Percentiles rank a stretch among this genome's conserved stretches.
These are phyloP conservation scores for Silene latifolia DNA, from an alignment of 148 eudicot species.

Conservation along the genomic window DNA sequence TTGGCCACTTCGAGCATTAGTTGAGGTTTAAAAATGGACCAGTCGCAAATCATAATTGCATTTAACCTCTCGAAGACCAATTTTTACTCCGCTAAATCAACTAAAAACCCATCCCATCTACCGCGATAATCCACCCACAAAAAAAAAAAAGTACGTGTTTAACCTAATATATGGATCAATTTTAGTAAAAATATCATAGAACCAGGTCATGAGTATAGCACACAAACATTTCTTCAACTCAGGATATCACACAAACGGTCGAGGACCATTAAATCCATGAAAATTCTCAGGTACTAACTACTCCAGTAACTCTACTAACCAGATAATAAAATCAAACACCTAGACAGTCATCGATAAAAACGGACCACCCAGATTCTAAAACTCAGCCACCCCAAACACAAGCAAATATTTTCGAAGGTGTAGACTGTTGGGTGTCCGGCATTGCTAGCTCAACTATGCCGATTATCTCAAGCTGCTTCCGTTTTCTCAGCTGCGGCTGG, in stretches of 20 bases:
- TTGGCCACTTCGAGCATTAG: no score
- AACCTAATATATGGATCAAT: neutral
- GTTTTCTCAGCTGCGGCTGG: constrained; percentile 18
- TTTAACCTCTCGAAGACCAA: no score
- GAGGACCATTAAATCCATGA: neutral
- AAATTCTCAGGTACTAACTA: neutral
- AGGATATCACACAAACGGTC: neutral
- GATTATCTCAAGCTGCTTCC: constrained; percentile 23
- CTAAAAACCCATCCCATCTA: no score
- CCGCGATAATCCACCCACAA: no score
- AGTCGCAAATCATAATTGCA: no score
- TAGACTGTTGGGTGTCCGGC: constrained; percentile 7
- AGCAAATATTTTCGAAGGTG: constrained; percentile 7
- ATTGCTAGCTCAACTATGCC: constrained; percentile 7
- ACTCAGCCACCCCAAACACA: neutral
- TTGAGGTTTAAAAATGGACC: no score
- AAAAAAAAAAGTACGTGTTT: no score
- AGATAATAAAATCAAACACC: no score
- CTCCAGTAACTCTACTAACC: neutral
- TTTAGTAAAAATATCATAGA: no score
- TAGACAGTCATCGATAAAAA: no score
- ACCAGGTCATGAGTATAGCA: neutral
- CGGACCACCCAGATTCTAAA: neutral
- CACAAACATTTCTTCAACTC: neutral
- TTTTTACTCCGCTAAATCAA: no score